Evolutionary conservation across 1,139 yeast genomes (phyloP).

Genomic region (Scheffersomyces quercinus): DNA sequence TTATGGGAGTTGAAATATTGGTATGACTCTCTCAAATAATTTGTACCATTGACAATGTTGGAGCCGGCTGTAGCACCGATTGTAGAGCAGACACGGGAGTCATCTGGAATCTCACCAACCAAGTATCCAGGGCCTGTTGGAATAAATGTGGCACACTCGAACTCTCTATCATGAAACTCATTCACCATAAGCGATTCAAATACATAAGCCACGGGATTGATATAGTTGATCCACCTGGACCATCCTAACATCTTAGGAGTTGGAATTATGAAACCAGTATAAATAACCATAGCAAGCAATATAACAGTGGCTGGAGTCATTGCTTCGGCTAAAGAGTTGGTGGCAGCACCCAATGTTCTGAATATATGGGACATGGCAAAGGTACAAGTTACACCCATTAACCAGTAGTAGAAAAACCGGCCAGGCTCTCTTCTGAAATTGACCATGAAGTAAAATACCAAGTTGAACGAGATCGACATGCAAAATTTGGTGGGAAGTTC

Average conservation of each 20-base stretch:
- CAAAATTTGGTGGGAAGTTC: slow-evolving; percentile 65
- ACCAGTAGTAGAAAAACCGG: slow-evolving; percentile 63
- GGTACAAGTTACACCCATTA: slow-evolving; percentile 55
- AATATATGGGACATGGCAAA: slow-evolving; percentile 71
- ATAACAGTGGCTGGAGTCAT: slow-evolving; percentile 72
- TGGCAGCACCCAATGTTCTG: slow-evolving; percentile 67
- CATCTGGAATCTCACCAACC: slow-evolving; percentile 25
- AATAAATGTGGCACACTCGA: slow-evolving; percentile 45
- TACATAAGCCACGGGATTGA: slow-evolving; percentile 69
- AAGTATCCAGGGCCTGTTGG: slow-evolving; percentile 55
- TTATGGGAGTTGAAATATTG: slow-evolving; percentile 56
- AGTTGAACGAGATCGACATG: slow-evolving; percentile 58
- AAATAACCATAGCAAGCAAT: slow-evolving; percentile 61
- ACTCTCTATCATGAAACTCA: slow-evolving; percentile 48
- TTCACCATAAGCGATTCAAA: slow-evolving; percentile 70
- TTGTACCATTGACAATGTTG: slow-evolving; percentile 55
- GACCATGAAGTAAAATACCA: slow-evolving; percentile 66
- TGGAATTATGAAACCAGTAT: slow-evolving; percentile 78
- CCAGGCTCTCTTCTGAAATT: slow-evolving; percentile 68
- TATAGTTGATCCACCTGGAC: slow-evolving; percentile 77
- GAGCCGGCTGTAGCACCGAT: slow-evolving; percentile 67
- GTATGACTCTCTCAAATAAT: slow-evolving; percentile 48
- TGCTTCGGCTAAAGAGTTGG: slow-evolving; percentile 62
- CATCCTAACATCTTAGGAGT: slow-evolving; percentile 68
- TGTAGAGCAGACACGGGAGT: slow-evolving; percentile 55